Conservation (phyloP, 2,329 filamentous ascomycete genomes). For the Xylaria polymorpha region DNA sequence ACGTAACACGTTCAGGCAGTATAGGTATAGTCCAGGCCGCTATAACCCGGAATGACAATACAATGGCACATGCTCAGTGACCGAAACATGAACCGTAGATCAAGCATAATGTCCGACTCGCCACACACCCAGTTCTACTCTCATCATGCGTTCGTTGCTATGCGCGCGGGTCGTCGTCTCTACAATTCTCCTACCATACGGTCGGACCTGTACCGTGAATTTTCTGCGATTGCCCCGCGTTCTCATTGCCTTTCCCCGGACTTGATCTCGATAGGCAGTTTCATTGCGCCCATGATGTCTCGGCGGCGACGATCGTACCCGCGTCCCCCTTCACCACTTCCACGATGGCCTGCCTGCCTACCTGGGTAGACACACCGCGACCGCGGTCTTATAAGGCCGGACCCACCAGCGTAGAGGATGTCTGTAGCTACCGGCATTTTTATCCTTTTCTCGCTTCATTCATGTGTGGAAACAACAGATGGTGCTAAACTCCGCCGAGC, state of each 20-base stretch:
- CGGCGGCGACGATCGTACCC: conserved; percentile 17
- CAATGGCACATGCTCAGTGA: not conserved
- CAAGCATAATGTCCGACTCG: conserved; percentile 17
- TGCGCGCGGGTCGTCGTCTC: not conserved
- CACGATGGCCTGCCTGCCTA: not conserved
- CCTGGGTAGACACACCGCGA: not conserved
- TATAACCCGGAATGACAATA: conserved; percentile 11
- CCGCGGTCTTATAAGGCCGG: conserved; percentile 28
- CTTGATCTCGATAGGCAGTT: conserved; percentile 22
- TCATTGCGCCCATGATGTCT: conserved; percentile 16
- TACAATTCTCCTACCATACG: not conserved
- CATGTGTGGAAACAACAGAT: conserved; percentile 4
- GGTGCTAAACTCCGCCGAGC: conserved; percentile 1
- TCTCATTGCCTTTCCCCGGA: not conserved
- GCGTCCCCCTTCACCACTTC: conserved; percentile 5
- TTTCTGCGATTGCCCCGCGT: not conserved
- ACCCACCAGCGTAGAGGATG: conserved; percentile 4
- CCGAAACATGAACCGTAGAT: conserved; percentile 24
- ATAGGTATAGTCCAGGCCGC: not conserved
- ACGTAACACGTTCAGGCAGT: too few species aligned
- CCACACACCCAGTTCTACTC: not conserved
- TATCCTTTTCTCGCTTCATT: conserved; percentile 2
- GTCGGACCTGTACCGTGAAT: not conserved
- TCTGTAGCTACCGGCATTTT: not conserved
- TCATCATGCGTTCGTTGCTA: not conserved